Evolutionary conservation across 805 yeast species (phyloP).

Genomic region (Wickerhamomyces sydowiorum): DNA sequence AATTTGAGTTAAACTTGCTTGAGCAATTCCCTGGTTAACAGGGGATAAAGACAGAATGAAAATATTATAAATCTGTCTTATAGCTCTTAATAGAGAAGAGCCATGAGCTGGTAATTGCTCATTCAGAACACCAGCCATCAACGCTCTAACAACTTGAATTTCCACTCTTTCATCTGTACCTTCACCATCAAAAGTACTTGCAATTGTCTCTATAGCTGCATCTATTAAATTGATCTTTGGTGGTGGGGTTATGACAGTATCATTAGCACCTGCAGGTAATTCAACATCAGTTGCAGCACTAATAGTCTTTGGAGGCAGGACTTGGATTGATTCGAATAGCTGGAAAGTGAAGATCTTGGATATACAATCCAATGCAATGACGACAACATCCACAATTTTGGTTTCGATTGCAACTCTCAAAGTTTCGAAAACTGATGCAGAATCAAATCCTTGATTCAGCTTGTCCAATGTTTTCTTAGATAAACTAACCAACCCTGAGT

Average conservation of each 20-base stretch:
- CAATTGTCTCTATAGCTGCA: conserved; percentile 77
- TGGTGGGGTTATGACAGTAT: conserved; percentile 43
- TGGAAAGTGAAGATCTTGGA: conserved; percentile 88
- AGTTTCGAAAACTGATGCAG: conserved; percentile 67
- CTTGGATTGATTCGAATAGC: conserved; percentile 55
- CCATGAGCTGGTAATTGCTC: conserved; percentile 86
- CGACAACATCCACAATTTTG: conserved; percentile 55
- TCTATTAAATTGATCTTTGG: conserved; percentile 61
- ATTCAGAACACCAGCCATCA: conserved; percentile 81
- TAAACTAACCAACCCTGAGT: conserved; percentile 28
- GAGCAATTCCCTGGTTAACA: conserved; percentile 88
- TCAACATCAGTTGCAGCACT: conserved; percentile 16
- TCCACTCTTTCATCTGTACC: conserved; percentile 87
- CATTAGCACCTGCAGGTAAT: conserved; percentile 15
- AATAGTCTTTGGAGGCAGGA: conserved; percentile 37
- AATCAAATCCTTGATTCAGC: conserved; percentile 32
- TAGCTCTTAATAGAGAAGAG: conserved; percentile 78
- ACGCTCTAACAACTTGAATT: conserved; percentile 86
- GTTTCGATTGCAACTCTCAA: conserved; percentile 71
- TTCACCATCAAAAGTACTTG: conserved; percentile 86
- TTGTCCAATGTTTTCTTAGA: conserved; percentile 26
- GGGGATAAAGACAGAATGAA: conserved; percentile 80
- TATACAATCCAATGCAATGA: conserved; percentile 75
- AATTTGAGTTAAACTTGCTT: conserved; percentile 89
- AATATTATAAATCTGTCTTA: conserved; percentile 89